phyloP scores from a whole-genome alignment of 495 filamentous ascomycete species.

The Penicillium maclennaniae region DNA sequence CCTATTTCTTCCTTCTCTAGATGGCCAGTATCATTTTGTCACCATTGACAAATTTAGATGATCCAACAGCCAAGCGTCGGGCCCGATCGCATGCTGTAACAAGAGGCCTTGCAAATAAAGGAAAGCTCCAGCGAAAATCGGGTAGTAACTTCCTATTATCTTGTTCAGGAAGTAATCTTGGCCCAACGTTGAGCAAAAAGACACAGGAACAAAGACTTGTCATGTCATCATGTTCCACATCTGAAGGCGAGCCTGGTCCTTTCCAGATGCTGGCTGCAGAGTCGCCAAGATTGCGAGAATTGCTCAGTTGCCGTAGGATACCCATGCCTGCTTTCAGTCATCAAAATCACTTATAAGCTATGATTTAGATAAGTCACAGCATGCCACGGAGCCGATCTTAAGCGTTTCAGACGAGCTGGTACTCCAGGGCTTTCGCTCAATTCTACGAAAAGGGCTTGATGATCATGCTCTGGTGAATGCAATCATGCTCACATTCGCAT shows the following conservation, averaged over 20 bases:
- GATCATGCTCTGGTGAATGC: constrained; percentile 37
- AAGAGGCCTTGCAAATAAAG: constrained; percentile 30
- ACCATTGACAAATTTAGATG: constrained; percentile 22
- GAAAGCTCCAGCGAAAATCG: constrained; percentile 25
- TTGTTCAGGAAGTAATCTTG: constrained; percentile 1
- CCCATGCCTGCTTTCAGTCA: neutral
- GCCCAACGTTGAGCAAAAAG: neutral
- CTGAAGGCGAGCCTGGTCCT: constrained; percentile 13
- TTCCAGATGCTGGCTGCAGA: constrained; percentile 30
- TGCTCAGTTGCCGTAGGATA: constrained; percentile 28
- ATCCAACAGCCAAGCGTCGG: constrained; percentile 15
- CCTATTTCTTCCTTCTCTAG: neutral
- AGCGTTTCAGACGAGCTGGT: constrained; percentile 33
- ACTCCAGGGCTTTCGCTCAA: constrained; percentile 30
- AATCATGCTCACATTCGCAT: constrained; percentile 33
- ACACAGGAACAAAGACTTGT: neutral
- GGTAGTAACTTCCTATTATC: constrained; percentile 25
- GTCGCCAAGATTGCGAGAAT: constrained; percentile 26
- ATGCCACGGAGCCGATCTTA: constrained; percentile 29
- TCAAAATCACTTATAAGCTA: neutral
- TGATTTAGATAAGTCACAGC: constrained; percentile 10
- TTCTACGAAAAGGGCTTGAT: constrained; percentile 26
- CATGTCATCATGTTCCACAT: neutral
- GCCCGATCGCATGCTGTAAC: constrained; percentile 35
- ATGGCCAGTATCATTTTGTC: constrained; percentile 25